These are phyloP conservation scores for Ascochyta lentis DNA, from an alignment of 2,329 filamentous ascomycete species.

Conservation along the genomic window DNA sequence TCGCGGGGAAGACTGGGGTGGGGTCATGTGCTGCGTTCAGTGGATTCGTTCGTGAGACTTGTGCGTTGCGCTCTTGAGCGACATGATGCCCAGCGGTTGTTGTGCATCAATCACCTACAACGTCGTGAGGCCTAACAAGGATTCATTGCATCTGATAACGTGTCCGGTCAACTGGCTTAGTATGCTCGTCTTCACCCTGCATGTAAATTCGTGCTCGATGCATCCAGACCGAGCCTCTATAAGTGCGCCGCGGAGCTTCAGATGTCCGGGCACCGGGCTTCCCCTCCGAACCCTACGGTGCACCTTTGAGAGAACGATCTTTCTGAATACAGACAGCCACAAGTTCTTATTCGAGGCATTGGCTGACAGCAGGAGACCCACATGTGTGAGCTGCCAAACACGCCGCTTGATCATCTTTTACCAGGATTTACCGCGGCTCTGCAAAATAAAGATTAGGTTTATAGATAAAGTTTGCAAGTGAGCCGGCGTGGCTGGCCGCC, in stretches of 20 bases:
- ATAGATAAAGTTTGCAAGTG: constrained; percentile 6
- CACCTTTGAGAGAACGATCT: background rate
- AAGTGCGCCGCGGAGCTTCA: background rate
- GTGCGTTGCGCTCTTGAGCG: background rate
- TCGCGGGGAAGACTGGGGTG: constrained; percentile 10
- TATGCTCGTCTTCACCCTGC: background rate
- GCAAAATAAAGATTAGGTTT: constrained; percentile 8
- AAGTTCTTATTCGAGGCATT: background rate
- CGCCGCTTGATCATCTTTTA: background rate
- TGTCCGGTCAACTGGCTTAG: background rate
- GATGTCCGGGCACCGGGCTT: background rate
- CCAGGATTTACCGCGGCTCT: constrained; percentile 4
- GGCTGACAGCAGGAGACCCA: background rate
- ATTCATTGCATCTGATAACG: background rate
- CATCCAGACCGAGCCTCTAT: background rate
- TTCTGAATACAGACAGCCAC: background rate
- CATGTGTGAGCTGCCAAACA: background rate
- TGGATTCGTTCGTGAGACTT: background rate
- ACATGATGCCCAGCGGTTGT: background rate
- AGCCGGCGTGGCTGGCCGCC: constrained; percentile 6
- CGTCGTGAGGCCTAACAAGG: background rate
- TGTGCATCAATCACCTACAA: background rate
- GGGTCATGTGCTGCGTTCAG: constrained; percentile 1
- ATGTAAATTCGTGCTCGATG: background rate
- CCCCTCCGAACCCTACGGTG: background rate